Conservation (phyloP, 306 rosid genomes). For the Fagus crenata region DNA sequence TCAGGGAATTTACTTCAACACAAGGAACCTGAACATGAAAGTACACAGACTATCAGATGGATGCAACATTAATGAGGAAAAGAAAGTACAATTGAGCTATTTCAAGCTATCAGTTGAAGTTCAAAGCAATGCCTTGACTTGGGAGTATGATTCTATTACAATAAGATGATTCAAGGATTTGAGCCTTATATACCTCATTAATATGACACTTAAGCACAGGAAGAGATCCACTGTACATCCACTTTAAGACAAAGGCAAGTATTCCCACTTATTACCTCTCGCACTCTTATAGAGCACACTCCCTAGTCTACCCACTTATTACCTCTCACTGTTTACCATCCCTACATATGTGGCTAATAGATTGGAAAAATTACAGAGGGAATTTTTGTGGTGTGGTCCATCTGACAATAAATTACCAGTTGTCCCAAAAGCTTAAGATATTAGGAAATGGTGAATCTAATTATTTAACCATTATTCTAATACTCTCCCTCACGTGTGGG, state of each 20-base stretch:
- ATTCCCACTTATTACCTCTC: not conserved
- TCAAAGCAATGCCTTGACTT: slow-evolving; percentile 16
- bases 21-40: slow-evolving; percentile 70
- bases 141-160: not conserved
- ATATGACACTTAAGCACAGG: not conserved
- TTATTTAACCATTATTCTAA: too few species aligned
- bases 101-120: slow-evolving; percentile 9
- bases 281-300: too few species aligned
- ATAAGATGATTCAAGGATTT: not conserved
- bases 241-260: not conserved
- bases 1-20: slow-evolving; percentile 89
- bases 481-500: too few species aligned
- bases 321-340: too few species aligned
- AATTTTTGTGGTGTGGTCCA: too few species aligned
- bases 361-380: too few species aligned
- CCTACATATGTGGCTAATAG: too few species aligned
- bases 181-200: not conserved
- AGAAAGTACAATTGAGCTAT: not conserved
- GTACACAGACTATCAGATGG: slow-evolving; percentile 26
- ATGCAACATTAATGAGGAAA: slow-evolving; percentile 1
- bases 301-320: too few species aligned
- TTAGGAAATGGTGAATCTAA: too few species aligned
- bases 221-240: slow-evolving; percentile 8
- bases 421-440: too few species aligned
- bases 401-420: too few species aligned